Evolutionary conservation across 306 rosid species (phyloP).

Genomic region (Prunus padus): DNA sequence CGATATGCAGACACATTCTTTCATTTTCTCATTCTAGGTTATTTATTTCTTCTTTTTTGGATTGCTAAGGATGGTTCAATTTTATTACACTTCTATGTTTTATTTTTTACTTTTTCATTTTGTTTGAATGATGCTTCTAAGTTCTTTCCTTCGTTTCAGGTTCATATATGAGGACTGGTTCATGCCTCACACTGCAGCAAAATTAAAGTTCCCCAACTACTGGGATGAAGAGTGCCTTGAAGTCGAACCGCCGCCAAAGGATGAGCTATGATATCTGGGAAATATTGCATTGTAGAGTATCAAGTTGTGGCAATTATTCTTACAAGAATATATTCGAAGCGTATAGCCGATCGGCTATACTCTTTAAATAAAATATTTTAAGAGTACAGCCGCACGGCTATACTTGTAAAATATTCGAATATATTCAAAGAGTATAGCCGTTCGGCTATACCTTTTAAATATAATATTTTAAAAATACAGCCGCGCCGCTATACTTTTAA

Average conservation of each 20-base stretch:
- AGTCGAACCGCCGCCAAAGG: slow-evolving; percentile 47
- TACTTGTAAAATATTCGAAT: too few relatives aligned
- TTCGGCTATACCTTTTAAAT: too few relatives aligned
- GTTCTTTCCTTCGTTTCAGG: slow-evolving; percentile 43
- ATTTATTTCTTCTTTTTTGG: neutral
- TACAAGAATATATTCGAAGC: too few relatives aligned
- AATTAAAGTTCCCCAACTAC: slow-evolving; percentile 63
- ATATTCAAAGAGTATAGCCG: too few relatives aligned
- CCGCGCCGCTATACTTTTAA: too few relatives aligned
- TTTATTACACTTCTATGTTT: too few relatives aligned
- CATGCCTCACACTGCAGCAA: slow-evolving; percentile 91
- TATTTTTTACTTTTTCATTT: neutral
- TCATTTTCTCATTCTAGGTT: neutral
- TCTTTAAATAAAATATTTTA: too few relatives aligned
- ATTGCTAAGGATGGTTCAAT: neutral
- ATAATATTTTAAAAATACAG: too few relatives aligned
- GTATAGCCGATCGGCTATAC: too few relatives aligned
- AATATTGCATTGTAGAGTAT: neutral
- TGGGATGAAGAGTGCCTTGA: slow-evolving; percentile 78
- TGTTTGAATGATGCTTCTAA: neutral
- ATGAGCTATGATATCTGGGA: slow-evolving; percentile 50
- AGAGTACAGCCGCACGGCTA: too few relatives aligned
- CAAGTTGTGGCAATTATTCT: too few relatives aligned
- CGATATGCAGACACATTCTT: neutral
- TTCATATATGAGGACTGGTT: slow-evolving; percentile 75